phyloP scores from a whole-genome alignment of 1,139 yeast genomes.

The Suhomyces kunorum region DNA sequence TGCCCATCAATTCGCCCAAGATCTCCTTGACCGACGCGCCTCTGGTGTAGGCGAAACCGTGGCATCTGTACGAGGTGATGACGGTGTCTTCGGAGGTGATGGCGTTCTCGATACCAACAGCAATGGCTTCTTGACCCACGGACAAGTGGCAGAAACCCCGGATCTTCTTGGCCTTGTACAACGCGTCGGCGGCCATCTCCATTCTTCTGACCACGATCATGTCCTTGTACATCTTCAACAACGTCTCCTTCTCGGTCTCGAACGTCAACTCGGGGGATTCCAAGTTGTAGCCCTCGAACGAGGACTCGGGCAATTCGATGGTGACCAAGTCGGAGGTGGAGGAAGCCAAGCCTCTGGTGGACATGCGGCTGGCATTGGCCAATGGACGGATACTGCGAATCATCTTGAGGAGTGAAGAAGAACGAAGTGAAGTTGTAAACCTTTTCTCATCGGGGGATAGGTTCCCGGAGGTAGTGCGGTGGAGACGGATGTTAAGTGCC shows the following conservation, averaged over 20 bases:
- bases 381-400: constrained; percentile 26
- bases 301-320: constrained; percentile 68
- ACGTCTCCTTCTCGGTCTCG: constrained; percentile 74
- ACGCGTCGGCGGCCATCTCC: constrained; percentile 99
- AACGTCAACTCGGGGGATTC: constrained; percentile 70
- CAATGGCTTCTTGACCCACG: constrained; percentile 99
- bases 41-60: constrained; percentile 95
- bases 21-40: constrained; percentile 91
- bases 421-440: constrained; percentile 4
- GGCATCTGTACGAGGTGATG: constrained; percentile 97
- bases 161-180: constrained; percentile 96
- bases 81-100: constrained; percentile 80
- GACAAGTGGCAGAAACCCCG: constrained; percentile 99
- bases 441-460: constrained; percentile 17
- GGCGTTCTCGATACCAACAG: constrained; percentile 97
- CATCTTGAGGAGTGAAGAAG: constrained; percentile 16
- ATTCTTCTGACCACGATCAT: constrained; percentile 93
- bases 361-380: constrained; percentile 18
- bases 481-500: constrained; percentile 14
- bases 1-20: constrained; percentile 95
- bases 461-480: constrained; percentile 16
- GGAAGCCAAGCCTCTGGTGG: constrained; percentile 40
- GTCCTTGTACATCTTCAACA: constrained; percentile 93
- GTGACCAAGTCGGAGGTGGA: constrained; percentile 43
- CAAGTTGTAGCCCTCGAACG: constrained; percentile 85